Evolutionary conservation across 805 yeast species (phyloP).

Genomic region (Myxozyma vanderwaltii): DNA sequence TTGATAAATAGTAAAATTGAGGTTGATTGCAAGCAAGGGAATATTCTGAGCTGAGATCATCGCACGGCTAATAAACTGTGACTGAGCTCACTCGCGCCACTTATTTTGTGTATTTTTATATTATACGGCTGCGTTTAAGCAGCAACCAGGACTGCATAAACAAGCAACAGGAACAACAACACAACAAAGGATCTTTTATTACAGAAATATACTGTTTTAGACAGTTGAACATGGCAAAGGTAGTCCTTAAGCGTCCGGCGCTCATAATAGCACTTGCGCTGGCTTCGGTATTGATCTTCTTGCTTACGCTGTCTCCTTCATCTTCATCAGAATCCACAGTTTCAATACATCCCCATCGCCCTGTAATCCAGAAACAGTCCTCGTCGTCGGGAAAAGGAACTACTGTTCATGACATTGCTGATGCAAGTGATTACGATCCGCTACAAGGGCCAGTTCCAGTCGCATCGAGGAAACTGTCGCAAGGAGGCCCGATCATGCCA

Average conservation of each 20-base stretch:
- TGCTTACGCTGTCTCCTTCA: slow-evolving; percentile 10
- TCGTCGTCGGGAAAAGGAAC: background rate
- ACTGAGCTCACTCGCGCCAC: background rate
- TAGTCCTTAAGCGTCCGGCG: slow-evolving; percentile 12
- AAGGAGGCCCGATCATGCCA: slow-evolving; percentile 75
- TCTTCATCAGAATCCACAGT: background rate
- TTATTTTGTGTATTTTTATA: background rate
- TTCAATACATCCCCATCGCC: background rate
- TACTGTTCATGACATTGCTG: slow-evolving; percentile 20
- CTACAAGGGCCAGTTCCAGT: slow-evolving; percentile 32
- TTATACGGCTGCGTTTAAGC: too few species aligned
- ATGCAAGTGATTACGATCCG: slow-evolving; percentile 35
- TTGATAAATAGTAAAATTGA: too few species aligned
- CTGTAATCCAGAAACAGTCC: background rate
- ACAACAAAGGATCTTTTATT: background rate
- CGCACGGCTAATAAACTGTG: background rate
- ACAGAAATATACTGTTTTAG: background rate
- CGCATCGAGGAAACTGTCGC: slow-evolving; percentile 29
- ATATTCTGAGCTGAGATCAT: background rate
- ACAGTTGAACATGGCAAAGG: slow-evolving; percentile 9
- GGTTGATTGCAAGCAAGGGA: too few species aligned
- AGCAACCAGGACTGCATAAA: too few species aligned
- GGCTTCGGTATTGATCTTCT: slow-evolving; percentile 11
- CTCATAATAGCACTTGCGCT: slow-evolving; percentile 4
- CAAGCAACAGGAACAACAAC: background rate